Evolutionary conservation across 2,329 filamentous ascomycete genomes (phyloP).

Genomic region (Sporothrix luriei): DNA sequence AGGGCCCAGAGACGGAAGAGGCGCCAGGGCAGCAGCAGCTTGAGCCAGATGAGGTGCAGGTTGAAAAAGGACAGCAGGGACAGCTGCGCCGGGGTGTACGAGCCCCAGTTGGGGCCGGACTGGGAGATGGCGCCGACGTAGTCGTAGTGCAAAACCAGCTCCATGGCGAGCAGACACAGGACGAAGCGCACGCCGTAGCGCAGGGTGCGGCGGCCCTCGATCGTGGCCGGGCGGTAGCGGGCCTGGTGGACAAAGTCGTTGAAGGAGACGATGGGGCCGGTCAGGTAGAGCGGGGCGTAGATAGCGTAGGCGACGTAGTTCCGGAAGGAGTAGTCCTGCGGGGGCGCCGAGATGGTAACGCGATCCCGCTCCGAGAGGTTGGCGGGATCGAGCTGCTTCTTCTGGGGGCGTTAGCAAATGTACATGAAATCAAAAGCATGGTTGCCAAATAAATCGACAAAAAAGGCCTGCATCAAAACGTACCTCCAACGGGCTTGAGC

Average conservation of each 20-base stretch:
- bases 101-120: constrained; percentile 73
- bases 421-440: not conserved
- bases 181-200: constrained; percentile 84
- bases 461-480: constrained; percentile 38
- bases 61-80: constrained; percentile 93
- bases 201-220: constrained; percentile 69
- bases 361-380: constrained; percentile 88
- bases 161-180: constrained; percentile 81
- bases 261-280: constrained; percentile 93
- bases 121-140: constrained; percentile 94
- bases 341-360: constrained; percentile 71
- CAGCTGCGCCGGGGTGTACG: constrained; percentile 85
- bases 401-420: constrained; percentile 59
- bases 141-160: constrained; percentile 85
- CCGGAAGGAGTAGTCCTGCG: constrained; percentile 72
- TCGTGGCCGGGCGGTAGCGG: constrained; percentile 71
- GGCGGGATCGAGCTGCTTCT: constrained; percentile 91
- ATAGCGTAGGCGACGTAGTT: constrained; percentile 89
- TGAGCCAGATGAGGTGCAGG: constrained; percentile 96
- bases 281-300: constrained; percentile 90
- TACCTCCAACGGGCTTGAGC: constrained; percentile 75
- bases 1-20: constrained; percentile 97
- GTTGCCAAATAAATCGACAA: too few species aligned
- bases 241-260: constrained; percentile 94
- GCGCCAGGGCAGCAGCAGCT: constrained; percentile 95